Conservation (phyloP, 2,329 filamentous ascomycete species). For the Neocatenulostroma microsporum region DNA sequence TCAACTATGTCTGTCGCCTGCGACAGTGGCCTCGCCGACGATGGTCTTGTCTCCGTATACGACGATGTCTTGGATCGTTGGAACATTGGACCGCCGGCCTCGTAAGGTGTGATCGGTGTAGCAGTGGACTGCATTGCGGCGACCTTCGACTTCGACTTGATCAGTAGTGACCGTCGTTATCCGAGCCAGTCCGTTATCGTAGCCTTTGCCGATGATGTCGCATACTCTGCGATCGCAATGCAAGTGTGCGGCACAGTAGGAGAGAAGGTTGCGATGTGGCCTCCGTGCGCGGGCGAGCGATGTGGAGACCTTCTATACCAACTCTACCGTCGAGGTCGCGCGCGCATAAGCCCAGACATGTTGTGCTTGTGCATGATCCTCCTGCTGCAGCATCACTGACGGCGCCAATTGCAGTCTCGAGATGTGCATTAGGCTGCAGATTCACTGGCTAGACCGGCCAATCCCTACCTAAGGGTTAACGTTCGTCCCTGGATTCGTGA, state of each 20-base stretch:
- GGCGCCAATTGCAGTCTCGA: slow-evolving; percentile 18
- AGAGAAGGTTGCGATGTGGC: slow-evolving; percentile 31
- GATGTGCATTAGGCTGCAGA: slow-evolving; percentile 9
- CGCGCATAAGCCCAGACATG: slow-evolving; percentile 28
- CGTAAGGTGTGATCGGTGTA: slow-evolving; percentile 36
- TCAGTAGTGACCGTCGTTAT: slow-evolving; percentile 1
- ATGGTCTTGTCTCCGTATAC: slow-evolving; percentile 7
- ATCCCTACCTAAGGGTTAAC: slow-evolving; percentile 9
- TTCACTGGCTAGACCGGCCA: slow-evolving; percentile 11
- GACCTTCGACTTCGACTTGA: not conserved
- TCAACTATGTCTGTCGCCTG: slow-evolving; percentile 71
- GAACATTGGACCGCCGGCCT: slow-evolving; percentile 42
- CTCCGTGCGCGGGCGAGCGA: slow-evolving; percentile 35
- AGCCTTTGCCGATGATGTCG: slow-evolving; percentile 15
- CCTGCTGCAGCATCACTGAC: slow-evolving; percentile 11
- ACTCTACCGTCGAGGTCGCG: slow-evolving; percentile 21
- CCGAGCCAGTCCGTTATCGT: slow-evolving; percentile 1
- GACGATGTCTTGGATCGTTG: slow-evolving; percentile 26
- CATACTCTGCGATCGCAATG: slow-evolving; percentile 16
- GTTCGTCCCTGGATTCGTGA: slow-evolving; percentile 15
- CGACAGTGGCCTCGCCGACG: slow-evolving; percentile 54
- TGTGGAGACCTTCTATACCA: slow-evolving; percentile 37
- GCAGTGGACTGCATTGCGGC: slow-evolving; percentile 38
- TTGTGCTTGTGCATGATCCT: slow-evolving; percentile 20
- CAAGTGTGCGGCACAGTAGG: slow-evolving; percentile 18